Conservation (phyloP, 208 protist species). For the Trypanosoma boissoni region DNA sequence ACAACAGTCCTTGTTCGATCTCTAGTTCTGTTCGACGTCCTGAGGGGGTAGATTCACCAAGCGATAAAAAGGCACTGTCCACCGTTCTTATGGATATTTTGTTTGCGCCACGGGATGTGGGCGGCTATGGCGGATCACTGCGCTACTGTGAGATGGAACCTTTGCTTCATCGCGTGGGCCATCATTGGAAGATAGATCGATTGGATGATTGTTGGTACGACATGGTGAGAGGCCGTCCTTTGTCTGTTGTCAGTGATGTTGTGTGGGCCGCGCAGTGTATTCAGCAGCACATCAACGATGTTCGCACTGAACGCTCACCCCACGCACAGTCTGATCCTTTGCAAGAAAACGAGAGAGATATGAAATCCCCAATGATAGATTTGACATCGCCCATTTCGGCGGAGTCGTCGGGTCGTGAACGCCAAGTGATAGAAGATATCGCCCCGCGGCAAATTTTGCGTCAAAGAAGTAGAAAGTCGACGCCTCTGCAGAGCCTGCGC, state of each 20-base stretch:
- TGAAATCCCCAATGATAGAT: no score
- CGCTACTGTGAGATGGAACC: conserved; percentile 45
- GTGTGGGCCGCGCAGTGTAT: conserved; percentile 44
- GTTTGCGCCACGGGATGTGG: conserved; percentile 25
- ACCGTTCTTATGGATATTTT: conserved; percentile 28
- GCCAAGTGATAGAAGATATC: no score
- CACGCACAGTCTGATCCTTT: no score
- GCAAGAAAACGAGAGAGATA: neutral
- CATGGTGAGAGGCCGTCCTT: conserved; percentile 49
- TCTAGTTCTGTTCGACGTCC: conserved; percentile 2
- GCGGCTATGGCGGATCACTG: conserved; percentile 57
- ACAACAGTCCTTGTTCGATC: conserved; percentile 7
- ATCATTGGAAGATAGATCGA: conserved; percentile 43
- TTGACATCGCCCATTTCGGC: no score
- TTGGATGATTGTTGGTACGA: conserved; percentile 86
- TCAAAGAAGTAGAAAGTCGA: neutral
- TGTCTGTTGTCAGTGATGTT: conserved; percentile 38
- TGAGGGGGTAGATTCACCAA: neutral
- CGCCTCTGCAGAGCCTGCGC: neutral
- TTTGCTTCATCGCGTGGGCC: conserved; percentile 34
- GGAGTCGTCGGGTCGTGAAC: no score
- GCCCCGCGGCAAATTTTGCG: no score
- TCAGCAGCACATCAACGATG: conserved; percentile 30
- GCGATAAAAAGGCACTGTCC: neutral
- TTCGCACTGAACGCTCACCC: neutral